Evolutionary conservation across 176 grass and related monocot genomes (phyloP).

Genomic region (Phoenix roebelenii): DNA sequence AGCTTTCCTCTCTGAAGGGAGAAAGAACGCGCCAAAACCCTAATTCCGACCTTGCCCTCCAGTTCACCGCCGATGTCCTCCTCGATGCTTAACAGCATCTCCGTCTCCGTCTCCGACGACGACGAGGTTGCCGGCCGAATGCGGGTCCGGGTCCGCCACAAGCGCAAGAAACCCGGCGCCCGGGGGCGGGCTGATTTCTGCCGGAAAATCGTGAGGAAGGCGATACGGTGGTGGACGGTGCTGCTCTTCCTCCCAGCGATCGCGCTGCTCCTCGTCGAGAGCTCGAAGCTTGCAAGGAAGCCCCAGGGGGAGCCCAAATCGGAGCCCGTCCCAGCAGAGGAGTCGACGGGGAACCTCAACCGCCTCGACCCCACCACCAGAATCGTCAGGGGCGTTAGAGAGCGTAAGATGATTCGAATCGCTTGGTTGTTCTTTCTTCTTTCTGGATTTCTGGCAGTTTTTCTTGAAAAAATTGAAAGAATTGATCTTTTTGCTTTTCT

Average conservation of each 20-base stretch:
- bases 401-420: constrained; percentile 36
- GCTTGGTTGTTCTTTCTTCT: not conserved
- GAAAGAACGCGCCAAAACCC: no score
- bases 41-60: no score
- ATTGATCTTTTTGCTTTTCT: no score
- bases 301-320: constrained; percentile 6
- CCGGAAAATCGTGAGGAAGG: constrained; percentile 16
- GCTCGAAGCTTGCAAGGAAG: constrained; percentile 12
- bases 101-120: constrained; percentile 82
- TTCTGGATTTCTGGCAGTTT: no score
- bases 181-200: constrained; percentile 22
- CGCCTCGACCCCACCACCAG: constrained; percentile 28
- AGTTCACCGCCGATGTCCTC: constrained; percentile 24
- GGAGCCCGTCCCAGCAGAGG: not conserved
- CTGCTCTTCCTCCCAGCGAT: constrained; percentile 34
- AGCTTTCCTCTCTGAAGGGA: no score
- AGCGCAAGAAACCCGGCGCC: constrained; percentile 25
- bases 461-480: not conserved
- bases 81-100: constrained; percentile 63
- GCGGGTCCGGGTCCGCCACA: constrained; percentile 47
- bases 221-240: constrained; percentile 37
- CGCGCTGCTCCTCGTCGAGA: constrained; percentile 50
- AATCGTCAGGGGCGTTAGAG: constrained; percentile 39
- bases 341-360: constrained; percentile 32
- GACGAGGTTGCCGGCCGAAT: constrained; percentile 51